Conservation (phyloP, 225 moss, liverwort and hornwort species). For the Pleurozium schreberi region DNA sequence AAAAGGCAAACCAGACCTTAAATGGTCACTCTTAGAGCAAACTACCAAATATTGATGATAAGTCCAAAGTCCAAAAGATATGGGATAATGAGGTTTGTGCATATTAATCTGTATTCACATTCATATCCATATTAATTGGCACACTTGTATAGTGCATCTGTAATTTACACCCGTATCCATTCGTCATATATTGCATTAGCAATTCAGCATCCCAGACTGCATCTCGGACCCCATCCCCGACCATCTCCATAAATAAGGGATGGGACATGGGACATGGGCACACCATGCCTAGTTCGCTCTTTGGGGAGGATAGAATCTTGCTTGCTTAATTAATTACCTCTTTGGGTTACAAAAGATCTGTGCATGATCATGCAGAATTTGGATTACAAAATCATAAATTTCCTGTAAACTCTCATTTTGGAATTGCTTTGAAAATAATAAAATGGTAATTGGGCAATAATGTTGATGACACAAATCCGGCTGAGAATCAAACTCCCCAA, state of each 20-base stretch:
- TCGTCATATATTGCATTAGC: background rate
- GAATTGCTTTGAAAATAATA: background rate
- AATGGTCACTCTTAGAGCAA: too few species aligned
- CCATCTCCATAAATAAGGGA: background rate
- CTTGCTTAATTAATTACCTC: background rate
- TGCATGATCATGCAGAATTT: background rate
- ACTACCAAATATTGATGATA: background rate
- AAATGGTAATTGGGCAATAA: background rate
- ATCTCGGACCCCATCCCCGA: too few species aligned
- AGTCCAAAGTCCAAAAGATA: background rate
- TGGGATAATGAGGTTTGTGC: background rate
- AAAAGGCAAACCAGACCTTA: too few species aligned
- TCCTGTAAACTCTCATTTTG: background rate
- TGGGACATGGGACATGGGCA: background rate
- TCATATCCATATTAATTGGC: background rate
- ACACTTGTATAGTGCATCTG: background rate
- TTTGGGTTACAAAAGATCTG: background rate
- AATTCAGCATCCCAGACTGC: too few species aligned
- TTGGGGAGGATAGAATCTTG: background rate
- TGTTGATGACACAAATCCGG: background rate
- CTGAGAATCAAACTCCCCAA: too few species aligned
- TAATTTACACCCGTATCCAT: background rate
- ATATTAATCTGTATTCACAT: background rate
- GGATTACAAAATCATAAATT: background rate
- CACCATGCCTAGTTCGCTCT: background rate